Conservation (phyloP, 192 early-diverging fungal genomes). For the Coemansia sp. region DNA sequence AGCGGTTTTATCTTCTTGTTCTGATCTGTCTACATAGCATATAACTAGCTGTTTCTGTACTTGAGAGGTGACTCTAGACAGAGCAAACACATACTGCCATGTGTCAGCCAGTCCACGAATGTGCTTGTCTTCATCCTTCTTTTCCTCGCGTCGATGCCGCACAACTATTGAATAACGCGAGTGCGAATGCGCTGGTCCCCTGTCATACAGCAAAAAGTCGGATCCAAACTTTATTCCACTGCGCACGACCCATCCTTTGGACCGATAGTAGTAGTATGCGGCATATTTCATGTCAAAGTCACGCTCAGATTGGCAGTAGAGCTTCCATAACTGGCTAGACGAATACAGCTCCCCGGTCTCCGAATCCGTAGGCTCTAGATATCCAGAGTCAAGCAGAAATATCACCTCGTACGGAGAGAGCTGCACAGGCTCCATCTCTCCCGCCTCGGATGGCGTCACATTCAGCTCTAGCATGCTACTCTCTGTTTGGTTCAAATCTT, state of each 20-base stretch:
- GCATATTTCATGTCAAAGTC: constrained; percentile 66
- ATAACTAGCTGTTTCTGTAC: constrained; percentile 37
- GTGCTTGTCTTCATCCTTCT: background rate
- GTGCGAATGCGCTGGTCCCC: constrained; percentile 34
- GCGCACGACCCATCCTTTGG: constrained; percentile 79
- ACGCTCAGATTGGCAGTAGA: constrained; percentile 14
- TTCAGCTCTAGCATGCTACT: background rate
- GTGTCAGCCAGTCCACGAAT: constrained; percentile 5
- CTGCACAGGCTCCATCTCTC: constrained; percentile 61
- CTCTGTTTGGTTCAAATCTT: background rate
- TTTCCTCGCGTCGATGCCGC: constrained; percentile 1
- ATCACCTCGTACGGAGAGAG: constrained; percentile 71
- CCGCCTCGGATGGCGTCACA: background rate
- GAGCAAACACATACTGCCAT: constrained; percentile 43
- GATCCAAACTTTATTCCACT: constrained; percentile 83
- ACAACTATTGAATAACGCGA: constrained; percentile 40
- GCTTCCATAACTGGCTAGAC: constrained; percentile 20
- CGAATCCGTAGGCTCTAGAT: constrained; percentile 46
- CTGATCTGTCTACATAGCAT: constrained; percentile 35
- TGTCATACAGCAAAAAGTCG: constrained; percentile 60
- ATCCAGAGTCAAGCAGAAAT: constrained; percentile 64
- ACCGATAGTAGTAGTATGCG: constrained; percentile 80
- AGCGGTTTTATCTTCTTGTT: background rate
- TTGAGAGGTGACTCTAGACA: constrained; percentile 37
- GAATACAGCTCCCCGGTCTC: background rate